Evolutionary conservation across 345 rosid genomes (phyloP).

Genomic region (Psidium guajava): DNA sequence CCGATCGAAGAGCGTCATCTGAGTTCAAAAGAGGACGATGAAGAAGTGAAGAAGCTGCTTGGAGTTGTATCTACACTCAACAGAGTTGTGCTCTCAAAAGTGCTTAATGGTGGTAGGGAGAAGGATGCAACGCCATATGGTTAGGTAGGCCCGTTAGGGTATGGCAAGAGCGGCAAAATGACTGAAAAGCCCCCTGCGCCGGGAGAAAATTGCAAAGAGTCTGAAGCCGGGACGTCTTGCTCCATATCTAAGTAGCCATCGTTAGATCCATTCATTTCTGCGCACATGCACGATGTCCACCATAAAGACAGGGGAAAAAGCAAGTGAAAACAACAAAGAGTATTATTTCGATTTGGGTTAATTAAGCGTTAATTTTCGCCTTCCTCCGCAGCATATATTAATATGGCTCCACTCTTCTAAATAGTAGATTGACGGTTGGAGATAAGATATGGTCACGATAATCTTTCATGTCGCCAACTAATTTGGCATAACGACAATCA

Average conservation of each 20-base stretch:
- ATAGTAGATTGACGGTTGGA: neutral
- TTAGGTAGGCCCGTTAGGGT: neutral
- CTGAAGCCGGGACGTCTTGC: neutral
- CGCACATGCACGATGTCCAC: neutral
- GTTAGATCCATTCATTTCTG: neutral
- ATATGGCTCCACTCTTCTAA: neutral
- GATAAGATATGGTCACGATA: neutral
- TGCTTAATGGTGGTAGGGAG: neutral
- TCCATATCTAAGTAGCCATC: too few species aligned
- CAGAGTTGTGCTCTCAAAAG: neutral
- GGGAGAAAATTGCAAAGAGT: neutral
- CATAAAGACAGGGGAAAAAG: neutral
- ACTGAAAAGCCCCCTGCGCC: neutral
- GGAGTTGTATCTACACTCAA: neutral
- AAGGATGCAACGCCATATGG: neutral
- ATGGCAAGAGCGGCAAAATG: neutral
- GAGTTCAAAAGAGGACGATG: too few species aligned
- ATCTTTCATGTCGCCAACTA: neutral
- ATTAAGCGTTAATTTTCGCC: neutral
- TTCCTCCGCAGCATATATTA: neutral
- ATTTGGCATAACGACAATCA: neutral
- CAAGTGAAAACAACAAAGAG: neutral
- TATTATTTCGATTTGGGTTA: neutral
- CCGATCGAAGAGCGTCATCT: neutral
- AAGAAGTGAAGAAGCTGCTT: neutral